These are phyloP conservation scores for Ophiostoma himal-ulmi DNA, from an alignment of 2,329 filamentous ascomycete species.

Conservation along the genomic window DNA sequence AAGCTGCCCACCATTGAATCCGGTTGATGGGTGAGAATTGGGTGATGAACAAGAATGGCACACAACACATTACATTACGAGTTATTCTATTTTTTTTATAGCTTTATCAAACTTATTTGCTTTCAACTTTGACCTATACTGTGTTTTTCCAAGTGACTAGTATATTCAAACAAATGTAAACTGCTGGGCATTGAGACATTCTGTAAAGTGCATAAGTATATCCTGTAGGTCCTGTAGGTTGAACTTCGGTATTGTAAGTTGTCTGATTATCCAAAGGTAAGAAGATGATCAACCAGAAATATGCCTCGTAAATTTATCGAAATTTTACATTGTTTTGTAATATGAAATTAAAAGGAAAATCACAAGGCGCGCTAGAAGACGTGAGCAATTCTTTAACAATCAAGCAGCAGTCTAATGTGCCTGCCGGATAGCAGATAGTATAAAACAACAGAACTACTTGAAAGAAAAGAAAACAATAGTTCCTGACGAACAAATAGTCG, in stretches of 20 bases:
- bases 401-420: background rate
- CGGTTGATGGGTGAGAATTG: background rate
- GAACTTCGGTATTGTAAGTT: background rate
- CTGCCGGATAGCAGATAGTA: background rate
- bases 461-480: background rate
- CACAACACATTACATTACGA: background rate
- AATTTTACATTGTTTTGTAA: background rate
- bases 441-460: background rate
- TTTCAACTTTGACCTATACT: background rate
- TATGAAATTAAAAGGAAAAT: background rate
- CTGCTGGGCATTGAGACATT: background rate
- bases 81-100: background rate
- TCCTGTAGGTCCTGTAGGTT: too few relatives aligned
- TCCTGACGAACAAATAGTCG: background rate
- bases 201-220: background rate
- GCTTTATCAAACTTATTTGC: conserved; percentile 10
- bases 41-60: background rate
- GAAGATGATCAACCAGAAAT: too few relatives aligned
- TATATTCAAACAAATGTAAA: background rate
- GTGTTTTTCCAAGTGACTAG: background rate
- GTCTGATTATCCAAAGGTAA: background rate
- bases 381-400: background rate
- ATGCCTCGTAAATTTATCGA: background rate
- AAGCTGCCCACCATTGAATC: background rate
- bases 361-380: background rate